Evolutionary conservation across 176 grass and related monocot species (phyloP).

Genomic region (Luzula sylvatica): DNA sequence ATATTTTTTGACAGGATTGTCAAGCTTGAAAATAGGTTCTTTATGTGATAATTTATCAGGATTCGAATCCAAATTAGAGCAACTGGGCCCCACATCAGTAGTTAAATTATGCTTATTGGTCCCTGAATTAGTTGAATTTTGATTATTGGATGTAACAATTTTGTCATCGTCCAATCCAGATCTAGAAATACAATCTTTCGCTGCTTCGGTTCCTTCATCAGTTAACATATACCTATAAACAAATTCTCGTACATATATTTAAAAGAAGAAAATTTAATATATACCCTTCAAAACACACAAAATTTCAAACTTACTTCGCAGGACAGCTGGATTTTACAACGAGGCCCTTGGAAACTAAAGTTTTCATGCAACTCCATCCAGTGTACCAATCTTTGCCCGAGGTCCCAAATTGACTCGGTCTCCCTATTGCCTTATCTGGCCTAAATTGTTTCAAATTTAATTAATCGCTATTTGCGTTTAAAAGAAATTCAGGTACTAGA

Average conservation of each 20-base stretch:
- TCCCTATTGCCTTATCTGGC: constrained; percentile 56
- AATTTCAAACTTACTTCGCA: constrained; percentile 45
- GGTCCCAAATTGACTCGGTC: constrained; percentile 37
- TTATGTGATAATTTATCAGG: not conserved
- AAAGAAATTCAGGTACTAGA: not conserved
- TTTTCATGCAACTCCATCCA: constrained; percentile 97
- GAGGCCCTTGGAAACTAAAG: constrained; percentile 36
- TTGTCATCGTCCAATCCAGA: constrained; percentile 35
- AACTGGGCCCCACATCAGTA: not conserved
- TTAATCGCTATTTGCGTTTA: not conserved
- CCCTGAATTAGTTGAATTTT: not conserved
- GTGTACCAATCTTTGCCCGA: constrained; percentile 53
- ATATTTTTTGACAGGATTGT: constrained; percentile 2
- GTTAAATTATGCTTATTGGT: not conserved
- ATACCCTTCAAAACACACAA: not conserved
- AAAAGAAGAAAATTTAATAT: too few relatives aligned
- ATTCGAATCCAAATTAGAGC: not conserved
- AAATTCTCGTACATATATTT: not conserved
- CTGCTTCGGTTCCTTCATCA: constrained; percentile 57
- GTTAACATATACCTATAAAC: constrained; percentile 61
- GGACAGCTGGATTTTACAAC: constrained; percentile 50
- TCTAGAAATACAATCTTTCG: constrained; percentile 45
- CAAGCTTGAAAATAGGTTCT: not conserved
- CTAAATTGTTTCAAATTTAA: constrained; percentile 29
- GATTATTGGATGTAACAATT: constrained; percentile 6